A percentile compares a stretch with the other conserved stretches of the same genome.
Evolutionary conservation across 1,284 basidiomycete species (phyloP).

Genomic region (Cystobasidium sp.): DNA sequence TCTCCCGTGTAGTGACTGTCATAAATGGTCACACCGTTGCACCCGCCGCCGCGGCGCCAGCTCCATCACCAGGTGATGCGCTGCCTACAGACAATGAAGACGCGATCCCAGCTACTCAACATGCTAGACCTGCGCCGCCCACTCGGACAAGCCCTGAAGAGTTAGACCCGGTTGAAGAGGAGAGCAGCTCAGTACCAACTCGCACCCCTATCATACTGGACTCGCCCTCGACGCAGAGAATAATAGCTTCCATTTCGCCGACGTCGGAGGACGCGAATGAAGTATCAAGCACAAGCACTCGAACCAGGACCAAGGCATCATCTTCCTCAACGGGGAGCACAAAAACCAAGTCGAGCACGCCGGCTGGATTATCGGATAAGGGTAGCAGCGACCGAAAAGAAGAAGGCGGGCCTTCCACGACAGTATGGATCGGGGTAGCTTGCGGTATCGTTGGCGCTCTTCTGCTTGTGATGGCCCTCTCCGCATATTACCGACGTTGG

Average conservation of each 20-base stretch:
- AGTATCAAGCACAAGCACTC: neutral
- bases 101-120: neutral
- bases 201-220: neutral
- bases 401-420: neutral
- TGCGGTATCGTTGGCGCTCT: slow-evolving; percentile 28
- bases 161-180: slow-evolving; percentile 5
- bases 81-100: neutral
- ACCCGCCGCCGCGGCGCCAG: neutral
- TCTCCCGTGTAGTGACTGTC: slow-evolving; percentile 1
- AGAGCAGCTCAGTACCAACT: neutral
- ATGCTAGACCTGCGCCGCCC: neutral
- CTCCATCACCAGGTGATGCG: neutral
- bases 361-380: neutral
- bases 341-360: neutral
- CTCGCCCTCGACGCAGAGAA: slow-evolving; percentile 1
- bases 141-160: neutral
- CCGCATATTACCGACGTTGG: slow-evolving; percentile 40
- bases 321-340: neutral
- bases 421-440: slow-evolving; percentile 26
- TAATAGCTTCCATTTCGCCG: neutral
- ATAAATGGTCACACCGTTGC: slow-evolving; percentile 27
- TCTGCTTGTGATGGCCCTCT: slow-evolving; percentile 32
- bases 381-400: neutral
- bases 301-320: slow-evolving; percentile 1
- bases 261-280: neutral